Percentiles rank a stretch among this genome's conserved stretches.
phyloP scores from a whole-genome alignment of 129 eudicot genomes.

The Calendula officinalis region DNA sequence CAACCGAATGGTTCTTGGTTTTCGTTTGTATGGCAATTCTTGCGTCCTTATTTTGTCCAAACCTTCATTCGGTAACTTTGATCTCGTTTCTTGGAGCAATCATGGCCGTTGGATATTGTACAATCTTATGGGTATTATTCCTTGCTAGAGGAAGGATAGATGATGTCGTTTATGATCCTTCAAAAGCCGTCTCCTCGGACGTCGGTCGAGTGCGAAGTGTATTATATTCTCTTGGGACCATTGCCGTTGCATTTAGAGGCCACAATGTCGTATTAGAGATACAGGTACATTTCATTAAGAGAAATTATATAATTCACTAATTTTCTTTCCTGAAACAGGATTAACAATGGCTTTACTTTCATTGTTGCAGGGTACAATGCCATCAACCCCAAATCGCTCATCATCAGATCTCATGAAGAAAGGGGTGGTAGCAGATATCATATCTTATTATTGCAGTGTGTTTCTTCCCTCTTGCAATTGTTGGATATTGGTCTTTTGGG shows the following conservation, averaged over 20 bases:
- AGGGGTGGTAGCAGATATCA: conserved; percentile 52
- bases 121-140: conserved; percentile 47
- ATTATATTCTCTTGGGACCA: conserved; percentile 52
- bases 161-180: conserved; percentile 35
- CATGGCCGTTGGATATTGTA: conserved; percentile 49
- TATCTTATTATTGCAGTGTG: conserved; percentile 49
- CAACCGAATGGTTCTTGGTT: conserved; percentile 47
- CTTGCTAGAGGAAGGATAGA: conserved; percentile 34
- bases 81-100: conserved; percentile 59
- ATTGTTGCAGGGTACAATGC: conserved; percentile 53
- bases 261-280: conserved; percentile 68
- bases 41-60: conserved; percentile 51
- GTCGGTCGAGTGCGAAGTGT: conserved; percentile 31
- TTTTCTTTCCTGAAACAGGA: no score
- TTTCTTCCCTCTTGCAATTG: conserved; percentile 60
- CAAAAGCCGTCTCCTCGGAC: conserved; percentile 28
- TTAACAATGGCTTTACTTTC: not conserved
- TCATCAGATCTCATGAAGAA: conserved; percentile 54
- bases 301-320: no score
- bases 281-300: conserved; percentile 37
- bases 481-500: conserved; percentile 65
- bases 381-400: conserved; percentile 50
- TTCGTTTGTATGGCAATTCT: conserved; percentile 47
- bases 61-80: conserved; percentile 53
- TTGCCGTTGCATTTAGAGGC: conserved; percentile 62